phyloP scores from a whole-genome alignment of 306 rosid genomes.

The Trifolium dubium region DNA sequence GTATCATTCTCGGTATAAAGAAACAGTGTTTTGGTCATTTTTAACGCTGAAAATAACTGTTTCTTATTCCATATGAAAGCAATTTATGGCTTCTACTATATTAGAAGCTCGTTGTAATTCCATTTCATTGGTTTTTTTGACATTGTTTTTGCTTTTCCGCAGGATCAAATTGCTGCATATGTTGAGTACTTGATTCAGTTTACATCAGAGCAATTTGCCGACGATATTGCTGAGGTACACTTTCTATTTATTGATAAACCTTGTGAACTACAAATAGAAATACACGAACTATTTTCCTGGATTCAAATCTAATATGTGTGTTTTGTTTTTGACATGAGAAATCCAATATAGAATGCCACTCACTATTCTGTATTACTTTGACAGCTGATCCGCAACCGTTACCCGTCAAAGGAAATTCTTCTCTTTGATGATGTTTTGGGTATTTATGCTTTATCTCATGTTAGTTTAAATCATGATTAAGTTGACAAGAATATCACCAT shows the following conservation, averaged over 20 bases:
- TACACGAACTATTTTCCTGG: constrained; percentile 19
- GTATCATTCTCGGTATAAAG: neutral
- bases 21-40: constrained; percentile 15
- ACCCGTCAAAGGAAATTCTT: constrained; percentile 77
- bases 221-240: constrained; percentile 86
- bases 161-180: constrained; percentile 95
- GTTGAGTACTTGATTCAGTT: constrained; percentile 93
- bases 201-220: constrained; percentile 91
- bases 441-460: constrained; percentile 58
- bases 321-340: constrained; percentile 9
- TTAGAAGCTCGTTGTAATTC: constrained; percentile 12
- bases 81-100: constrained; percentile 5
- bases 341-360: constrained; percentile 29
- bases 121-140: constrained; percentile 29
- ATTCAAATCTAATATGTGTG: constrained; percentile 10
- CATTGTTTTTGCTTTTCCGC: constrained; percentile 26
- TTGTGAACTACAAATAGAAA: constrained; percentile 16
- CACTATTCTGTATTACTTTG: constrained; percentile 47
- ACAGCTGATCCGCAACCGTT: constrained; percentile 91
- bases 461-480: constrained; percentile 43
- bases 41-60: constrained; percentile 8
- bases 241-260: constrained; percentile 14
- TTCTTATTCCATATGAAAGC: constrained; percentile 17
- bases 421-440: constrained; percentile 97
- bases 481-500: constrained; percentile 32